Evolutionary conservation across 306 rosid genomes (phyloP), one percentile per base, ranked within the genome.

Genomic region (Trifolium dubium): DNA sequence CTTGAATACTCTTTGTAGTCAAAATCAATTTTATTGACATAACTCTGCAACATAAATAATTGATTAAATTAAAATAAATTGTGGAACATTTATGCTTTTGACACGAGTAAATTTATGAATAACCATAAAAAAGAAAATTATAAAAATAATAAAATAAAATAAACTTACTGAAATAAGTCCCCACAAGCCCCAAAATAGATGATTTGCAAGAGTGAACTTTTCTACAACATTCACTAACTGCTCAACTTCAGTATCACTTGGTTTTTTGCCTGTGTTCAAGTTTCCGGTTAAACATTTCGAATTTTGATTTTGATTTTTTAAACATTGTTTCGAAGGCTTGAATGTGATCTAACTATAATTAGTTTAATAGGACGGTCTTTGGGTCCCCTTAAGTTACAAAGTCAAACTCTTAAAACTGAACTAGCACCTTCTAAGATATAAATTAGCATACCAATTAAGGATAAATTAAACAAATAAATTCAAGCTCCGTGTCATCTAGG

Each of bases 161-260:
- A 23, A 59, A 6, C 76, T 83, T 79, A 94, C 99, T 19, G 99
- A 94, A 58, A 92, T 94, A 44, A 92, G 83, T 63, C 96, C 99
- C 99, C 99, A 94, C 72, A 94, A 79, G 50, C 97, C 95, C 99
- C 99, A 94, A 41, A 89, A 83, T 10, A 94, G 73, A 86, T 94
- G 99, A 82, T 82, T 94, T 67, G 93, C 92, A 53, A 88, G 81
- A 59, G 95, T 86, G 86, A 82, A 92, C 15, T 78, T 88, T 78
- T 94, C 96, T 71, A 66, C 69, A 18, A 80, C 82, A 50, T 75
- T 54, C 56, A 86, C 77, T 49, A 94, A 77, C 75, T 83, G 64
- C 60, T 82, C 88, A 75, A 90, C 92, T 77, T 88, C 87, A 64
- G 50, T 83, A 44, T 86, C 84, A 74, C 81, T 88, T 32, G 89